Evolutionary conservation across 2,329 filamentous ascomycete genomes (phyloP), one percentile per base, ranked within the genome.

Genomic region (Byssoonygena ceratinophila): DNA sequence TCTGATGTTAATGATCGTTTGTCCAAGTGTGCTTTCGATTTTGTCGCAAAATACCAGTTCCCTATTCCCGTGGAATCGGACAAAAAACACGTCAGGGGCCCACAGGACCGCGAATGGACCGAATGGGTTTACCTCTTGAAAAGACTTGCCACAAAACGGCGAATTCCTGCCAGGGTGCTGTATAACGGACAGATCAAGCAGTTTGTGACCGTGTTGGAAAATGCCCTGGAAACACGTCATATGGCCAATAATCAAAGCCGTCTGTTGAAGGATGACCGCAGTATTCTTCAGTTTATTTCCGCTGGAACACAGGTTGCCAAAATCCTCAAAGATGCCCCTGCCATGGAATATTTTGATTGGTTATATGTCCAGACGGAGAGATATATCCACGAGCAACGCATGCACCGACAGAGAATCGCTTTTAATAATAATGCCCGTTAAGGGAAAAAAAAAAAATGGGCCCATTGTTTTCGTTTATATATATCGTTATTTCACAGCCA

Each of bases 141-240:
- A 71, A 79, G 87, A 46, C 77, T 94, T 54, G 87, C 87, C 29
- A 94, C 87, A 31, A 92, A 91, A 72, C 79, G 87, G 59, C 81
- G 87, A 57, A 91, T 94, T 60, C 87, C 87, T 4, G 85, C 87
- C 44, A 77, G 87, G 52, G 85, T 92, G 18, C 74, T 94, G 40
- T 92, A 91, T 74, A 87, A 92, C 66, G 85, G 86, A 55, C 87
- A 94, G 71, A 94, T 94, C 71, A 92, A 91, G 71, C 87, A 92
- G 68, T 82, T 94, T 68, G 85, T 92, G 59, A 92, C 87, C 39
- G 85, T 92, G 27, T 72, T 94, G 61, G 87, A 94, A 65, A 94
- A 92, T 69, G 90, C 85, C 45, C 74, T 94, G 63, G 87, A 91
- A 72, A 90, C 90, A 85, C 78, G 87, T 57, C 86, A 91, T 67